Conservation (phyloP, 2,329 filamentous ascomycete species). For the Erysiphe pulchra region DNA sequence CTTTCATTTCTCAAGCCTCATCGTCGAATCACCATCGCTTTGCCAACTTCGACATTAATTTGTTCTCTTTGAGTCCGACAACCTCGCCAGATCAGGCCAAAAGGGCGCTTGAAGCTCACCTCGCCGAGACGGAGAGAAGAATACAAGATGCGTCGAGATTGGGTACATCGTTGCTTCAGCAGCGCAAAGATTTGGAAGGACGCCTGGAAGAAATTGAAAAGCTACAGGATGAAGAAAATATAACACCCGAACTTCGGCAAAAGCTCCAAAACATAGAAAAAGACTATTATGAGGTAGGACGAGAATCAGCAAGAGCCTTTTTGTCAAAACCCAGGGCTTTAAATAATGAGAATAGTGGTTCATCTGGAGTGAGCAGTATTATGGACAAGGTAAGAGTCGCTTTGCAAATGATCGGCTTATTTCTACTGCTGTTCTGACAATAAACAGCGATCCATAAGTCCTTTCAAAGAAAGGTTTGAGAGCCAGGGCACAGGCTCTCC, state of each 20-base stretch:
- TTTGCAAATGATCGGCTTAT: background rate
- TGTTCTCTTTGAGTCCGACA: slow-evolving; percentile 50
- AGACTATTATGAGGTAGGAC: slow-evolving; percentile 83
- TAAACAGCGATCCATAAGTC: slow-evolving; percentile 38
- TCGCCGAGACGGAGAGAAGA: slow-evolving; percentile 74
- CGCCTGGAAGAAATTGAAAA: slow-evolving; percentile 66
- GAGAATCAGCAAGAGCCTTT: slow-evolving; percentile 72
- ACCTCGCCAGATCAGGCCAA: slow-evolving; percentile 70
- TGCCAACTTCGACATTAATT: slow-evolving; percentile 57
- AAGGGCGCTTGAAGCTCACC: slow-evolving; percentile 68
- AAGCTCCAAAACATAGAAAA: slow-evolving; percentile 71
- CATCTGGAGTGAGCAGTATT: slow-evolving; percentile 17
- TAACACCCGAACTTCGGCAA: slow-evolving; percentile 58
- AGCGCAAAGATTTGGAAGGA: slow-evolving; percentile 61
- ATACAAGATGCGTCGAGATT: slow-evolving; percentile 79
- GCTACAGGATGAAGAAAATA: slow-evolving; percentile 47
- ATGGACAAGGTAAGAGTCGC: background rate
- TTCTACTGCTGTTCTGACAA: slow-evolving; percentile 7
- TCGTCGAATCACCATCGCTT: slow-evolving; percentile 48
- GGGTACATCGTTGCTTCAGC: slow-evolving; percentile 65
- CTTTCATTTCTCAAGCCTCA: slow-evolving; percentile 28
- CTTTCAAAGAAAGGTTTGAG: slow-evolving; percentile 44
- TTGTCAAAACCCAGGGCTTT: slow-evolving; percentile 61
- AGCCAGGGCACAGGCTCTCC: slow-evolving; percentile 66
- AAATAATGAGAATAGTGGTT: slow-evolving; percentile 31